Evolutionary conservation across 2,329 filamentous ascomycete species (phyloP), one percentile per base, ranked within the genome.

Genomic region (Aspergillus tubingensis): DNA sequence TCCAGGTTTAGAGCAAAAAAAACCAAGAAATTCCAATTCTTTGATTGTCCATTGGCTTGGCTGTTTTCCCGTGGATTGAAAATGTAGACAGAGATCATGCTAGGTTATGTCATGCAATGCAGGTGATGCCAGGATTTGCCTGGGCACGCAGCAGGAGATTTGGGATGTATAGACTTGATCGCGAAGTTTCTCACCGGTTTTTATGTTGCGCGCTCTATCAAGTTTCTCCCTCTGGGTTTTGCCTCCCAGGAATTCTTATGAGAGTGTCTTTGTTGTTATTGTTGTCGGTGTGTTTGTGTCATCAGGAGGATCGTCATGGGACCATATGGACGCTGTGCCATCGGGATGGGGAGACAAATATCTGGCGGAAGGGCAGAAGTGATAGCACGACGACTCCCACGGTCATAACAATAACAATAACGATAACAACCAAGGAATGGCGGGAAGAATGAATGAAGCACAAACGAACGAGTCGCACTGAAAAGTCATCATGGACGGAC

Each of bases 81-180:
- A 50, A 54, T 57, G 57, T 38, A 50, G 55, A 54, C 19, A 25
- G 30, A 57, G 30, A 57, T 59, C 39, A 62, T 59, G 55, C 59
- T 54, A 62, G 60, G 43, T 32, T 49, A 56, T 60, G 58, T 60
- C 52, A 59, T 62, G 52, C 36, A 48, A 62, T 67, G 63, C 63
- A 65, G 32, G 63, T 47, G 44, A 59, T 64, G 50, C 65, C 54
- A 61, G 65, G 65, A 63, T 27, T 27, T 67, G 50, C 15, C 47
- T 50, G 27, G 44, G 41, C 39, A 47, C 54, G 36, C 39, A 39
- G 21, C 30, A 44, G 39, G 44, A 49, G 27, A 38, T 44, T 36
- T 36, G 32, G 50, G 50, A 57, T 53, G 30, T 15, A 53, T 23
- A 48, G 44, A 49, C 23, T 36, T 27, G 44, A 32, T 50, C 0